Evolutionary conservation across 164 flowering plant genomes (phyloP).

Genomic region (Vitis rotundifolia): DNA sequence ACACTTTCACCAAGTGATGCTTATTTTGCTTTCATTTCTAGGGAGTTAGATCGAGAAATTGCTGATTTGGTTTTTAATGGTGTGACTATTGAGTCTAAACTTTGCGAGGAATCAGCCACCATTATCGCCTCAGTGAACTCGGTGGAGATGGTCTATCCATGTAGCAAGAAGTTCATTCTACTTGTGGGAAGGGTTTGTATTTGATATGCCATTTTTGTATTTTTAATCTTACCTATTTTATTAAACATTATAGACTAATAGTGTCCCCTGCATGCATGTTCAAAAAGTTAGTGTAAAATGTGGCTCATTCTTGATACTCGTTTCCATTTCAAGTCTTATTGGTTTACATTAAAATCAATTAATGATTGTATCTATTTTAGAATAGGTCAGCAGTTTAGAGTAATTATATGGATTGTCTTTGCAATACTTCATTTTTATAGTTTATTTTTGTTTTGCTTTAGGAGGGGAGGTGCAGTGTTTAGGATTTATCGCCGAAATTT

Average conservation of each 20-base stretch:
- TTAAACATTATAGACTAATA: too few relatives aligned
- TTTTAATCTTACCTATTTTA: background rate
- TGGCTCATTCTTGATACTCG: too few relatives aligned
- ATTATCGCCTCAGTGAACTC: conserved; percentile 38
- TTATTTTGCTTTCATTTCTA: conserved; percentile 17
- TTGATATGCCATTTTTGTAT: background rate
- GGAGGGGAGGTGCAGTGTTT: too few relatives aligned
- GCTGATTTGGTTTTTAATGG: conserved; percentile 38
- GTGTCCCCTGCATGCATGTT: too few relatives aligned
- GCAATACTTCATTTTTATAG: background rate
- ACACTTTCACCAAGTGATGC: background rate
- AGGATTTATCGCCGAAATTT: too few relatives aligned
- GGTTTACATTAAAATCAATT: too few relatives aligned
- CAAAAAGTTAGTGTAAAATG: too few relatives aligned
- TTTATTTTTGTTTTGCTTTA: too few relatives aligned
- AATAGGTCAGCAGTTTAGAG: too few relatives aligned
- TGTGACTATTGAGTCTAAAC: conserved; percentile 43
- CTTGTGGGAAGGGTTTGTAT: conserved; percentile 46
- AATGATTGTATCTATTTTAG: background rate
- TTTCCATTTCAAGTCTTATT: too few relatives aligned
- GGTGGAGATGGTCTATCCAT: conserved; percentile 42
- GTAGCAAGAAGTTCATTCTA: conserved; percentile 38
- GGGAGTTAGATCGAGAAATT: conserved; percentile 45
- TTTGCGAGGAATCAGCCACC: conserved; percentile 54
- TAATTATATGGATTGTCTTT: background rate